These are phyloP conservation scores for Geotrichum reessii DNA, from an alignment of 1,139 yeast genomes.

Conservation along the genomic window DNA sequence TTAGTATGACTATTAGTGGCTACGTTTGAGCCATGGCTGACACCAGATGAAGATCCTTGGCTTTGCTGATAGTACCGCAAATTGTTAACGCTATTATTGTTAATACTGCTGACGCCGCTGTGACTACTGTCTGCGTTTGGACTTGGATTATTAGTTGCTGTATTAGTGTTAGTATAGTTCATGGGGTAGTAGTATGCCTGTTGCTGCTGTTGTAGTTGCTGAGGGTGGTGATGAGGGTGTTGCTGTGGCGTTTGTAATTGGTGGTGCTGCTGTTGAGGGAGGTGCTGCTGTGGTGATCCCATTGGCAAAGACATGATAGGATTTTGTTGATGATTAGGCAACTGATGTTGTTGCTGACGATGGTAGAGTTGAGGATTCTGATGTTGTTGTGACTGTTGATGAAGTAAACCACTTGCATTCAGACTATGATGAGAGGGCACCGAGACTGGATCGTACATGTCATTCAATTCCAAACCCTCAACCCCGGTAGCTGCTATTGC, in stretches of 20 bases:
- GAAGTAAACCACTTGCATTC: background rate
- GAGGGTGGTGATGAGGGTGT: background rate
- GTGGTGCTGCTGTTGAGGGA: background rate
- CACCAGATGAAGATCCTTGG: background rate
- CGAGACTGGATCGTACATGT: background rate
- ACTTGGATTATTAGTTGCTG: background rate
- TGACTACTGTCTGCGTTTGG: background rate
- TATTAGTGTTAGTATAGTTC: background rate
- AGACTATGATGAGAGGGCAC: background rate
- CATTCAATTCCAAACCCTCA: background rate
- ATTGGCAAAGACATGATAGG: no score
- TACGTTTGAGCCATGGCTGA: background rate
- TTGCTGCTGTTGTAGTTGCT: slow-evolving; percentile 2
- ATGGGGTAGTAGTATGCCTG: background rate
- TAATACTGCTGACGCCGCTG: background rate
- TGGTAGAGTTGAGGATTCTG: background rate
- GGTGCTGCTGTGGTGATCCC: background rate
- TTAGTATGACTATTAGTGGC: background rate
- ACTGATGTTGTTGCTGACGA: background rate
- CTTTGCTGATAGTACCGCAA: slow-evolving; percentile 2
- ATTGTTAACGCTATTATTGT: background rate
- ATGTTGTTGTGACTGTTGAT: background rate
- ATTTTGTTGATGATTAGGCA: background rate
- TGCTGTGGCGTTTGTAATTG: background rate
- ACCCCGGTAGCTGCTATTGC: background rate